phyloP scores from a whole-genome alignment of 768 basidiomycete species.

The Leccinellum albellum region DNA sequence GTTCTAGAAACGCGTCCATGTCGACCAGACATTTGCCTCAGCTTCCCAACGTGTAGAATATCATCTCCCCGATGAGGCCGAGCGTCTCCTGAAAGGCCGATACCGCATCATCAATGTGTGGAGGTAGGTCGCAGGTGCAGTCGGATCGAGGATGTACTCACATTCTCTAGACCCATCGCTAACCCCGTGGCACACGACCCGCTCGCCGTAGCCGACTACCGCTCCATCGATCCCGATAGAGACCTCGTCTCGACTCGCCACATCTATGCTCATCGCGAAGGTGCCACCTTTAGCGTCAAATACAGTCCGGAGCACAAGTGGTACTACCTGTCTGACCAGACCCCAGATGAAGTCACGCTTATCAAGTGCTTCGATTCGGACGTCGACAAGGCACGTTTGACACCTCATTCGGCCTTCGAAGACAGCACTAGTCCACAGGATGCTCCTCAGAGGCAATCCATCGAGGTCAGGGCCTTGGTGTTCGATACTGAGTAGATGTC shows the following conservation, averaged over 20 bases:
- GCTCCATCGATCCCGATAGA: not conserved
- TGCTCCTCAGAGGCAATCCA: not conserved
- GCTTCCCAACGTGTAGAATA: not conserved
- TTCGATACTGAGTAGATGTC: not conserved
- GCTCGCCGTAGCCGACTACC: not conserved
- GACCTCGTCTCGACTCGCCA: not conserved
- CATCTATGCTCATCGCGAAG: not conserved
- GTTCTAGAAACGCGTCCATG: slow-evolving; percentile 10
- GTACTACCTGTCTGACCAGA: not conserved
- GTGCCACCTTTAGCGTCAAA: not conserved
- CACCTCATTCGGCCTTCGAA: not conserved
- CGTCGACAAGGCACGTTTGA: not conserved
- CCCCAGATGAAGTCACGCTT: not conserved
- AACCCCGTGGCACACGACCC: not conserved
- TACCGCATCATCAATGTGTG: slow-evolving; percentile 46
- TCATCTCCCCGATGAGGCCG: not conserved
- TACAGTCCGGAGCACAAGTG: not conserved
- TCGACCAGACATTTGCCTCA: not conserved
- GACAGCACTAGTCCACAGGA: not conserved
- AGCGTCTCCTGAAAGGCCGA: slow-evolving; percentile 26
- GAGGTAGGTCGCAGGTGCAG: slow-evolving; percentile 25
- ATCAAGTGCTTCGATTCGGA: not conserved
- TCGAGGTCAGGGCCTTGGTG: not conserved
- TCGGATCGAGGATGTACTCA: not conserved
- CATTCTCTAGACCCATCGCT: not conserved